A percentile compares a stretch with the other conserved stretches of the same genome.
Evolutionary conservation across 179 eudicot genomes (phyloP).

Genomic region (Vitellaria paradoxa): DNA sequence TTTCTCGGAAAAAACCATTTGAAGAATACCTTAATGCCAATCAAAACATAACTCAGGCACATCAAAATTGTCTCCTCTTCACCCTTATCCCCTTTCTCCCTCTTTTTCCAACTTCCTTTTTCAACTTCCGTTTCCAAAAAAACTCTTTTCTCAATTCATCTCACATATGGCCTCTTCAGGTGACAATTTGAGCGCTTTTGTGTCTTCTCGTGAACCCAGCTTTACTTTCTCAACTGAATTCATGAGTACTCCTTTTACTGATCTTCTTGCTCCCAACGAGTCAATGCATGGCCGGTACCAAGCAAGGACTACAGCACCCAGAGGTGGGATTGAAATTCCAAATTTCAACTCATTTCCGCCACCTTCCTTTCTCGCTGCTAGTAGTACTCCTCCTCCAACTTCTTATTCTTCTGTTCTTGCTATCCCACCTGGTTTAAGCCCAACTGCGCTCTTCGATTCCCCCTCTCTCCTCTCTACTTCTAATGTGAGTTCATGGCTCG

Average conservation of each 20-base stretch:
- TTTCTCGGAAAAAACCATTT: no score
- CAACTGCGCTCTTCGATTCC: constrained; percentile 68
- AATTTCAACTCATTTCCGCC: constrained; percentile 51
- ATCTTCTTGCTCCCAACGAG: constrained; percentile 40
- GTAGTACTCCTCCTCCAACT: constrained; percentile 18
- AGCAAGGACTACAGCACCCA: not conserved
- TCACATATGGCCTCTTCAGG: constrained; percentile 50
- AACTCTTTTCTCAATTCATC: not conserved
- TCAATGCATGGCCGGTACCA: constrained; percentile 7
- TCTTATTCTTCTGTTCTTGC: constrained; percentile 43
- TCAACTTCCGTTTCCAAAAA: not conserved
- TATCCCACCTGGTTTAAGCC: constrained; percentile 56
- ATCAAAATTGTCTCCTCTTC: not conserved
- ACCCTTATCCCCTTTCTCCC: not conserved
- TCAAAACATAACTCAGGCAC: no score
- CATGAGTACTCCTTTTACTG: constrained; percentile 58
- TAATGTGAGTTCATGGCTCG: constrained; percentile 42
- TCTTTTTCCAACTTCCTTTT: constrained; percentile 1
- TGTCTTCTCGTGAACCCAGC: constrained; percentile 15
- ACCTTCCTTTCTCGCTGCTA: constrained; percentile 24
- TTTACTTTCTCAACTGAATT: constrained; percentile 39
- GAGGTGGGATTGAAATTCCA: constrained; percentile 38
- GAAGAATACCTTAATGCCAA: no score
- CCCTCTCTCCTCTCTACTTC: constrained; percentile 45
- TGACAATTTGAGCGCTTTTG: constrained; percentile 39